Base-by-base conservation (phyloP, 257 asterid species). In the Solanum sitiens region DNA sequence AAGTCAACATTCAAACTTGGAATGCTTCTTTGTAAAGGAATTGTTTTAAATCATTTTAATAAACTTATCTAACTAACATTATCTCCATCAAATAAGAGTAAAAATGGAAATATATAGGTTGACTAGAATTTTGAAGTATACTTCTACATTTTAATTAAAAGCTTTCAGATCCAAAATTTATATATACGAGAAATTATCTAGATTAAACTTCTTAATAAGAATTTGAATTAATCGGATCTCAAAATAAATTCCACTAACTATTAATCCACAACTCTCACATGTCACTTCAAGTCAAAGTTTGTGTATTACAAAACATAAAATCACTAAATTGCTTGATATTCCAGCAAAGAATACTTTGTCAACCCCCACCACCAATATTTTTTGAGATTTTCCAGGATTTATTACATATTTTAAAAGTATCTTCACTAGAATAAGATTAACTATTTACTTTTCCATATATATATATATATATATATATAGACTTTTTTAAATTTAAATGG, bases 161-260 rank as follows among this genome's bases (percentile, higher is more conserved):
- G 63, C 63, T 56, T 56, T 56, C 2, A 3, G 7, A 37, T 37
- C 7, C 39, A 67, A 27, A 67, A 0, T 12, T n/a, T 67, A 23
- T 67, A 25, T 27, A 65, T 3, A 37, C 39, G 7, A 37, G 0
- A 67, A 67, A 25, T 67, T 1, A 11, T 23, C 20, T 27, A 67
- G 2, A 2, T 5, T 3, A 67, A 2, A 67, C 20, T 27, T 67
- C 2, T 2, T 2, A 5, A 27, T 14, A 27, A 67, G 5, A 67
- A 12, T 27, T 27, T 2, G 8, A 15, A 13, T 27, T 7, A 25
- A 2, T 27, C 2, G 1, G 0, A 5, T 8, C 37, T 2, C 10
- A 27, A 67, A 67, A 25, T 67, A 67, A 67, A 67, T 67, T 25
- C 0, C 18, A 13, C 74, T 0, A 1, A 4, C 71, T 23, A 23